Conservation (phyloP, 441 rosid species). For the Mallotus japonicus region DNA sequence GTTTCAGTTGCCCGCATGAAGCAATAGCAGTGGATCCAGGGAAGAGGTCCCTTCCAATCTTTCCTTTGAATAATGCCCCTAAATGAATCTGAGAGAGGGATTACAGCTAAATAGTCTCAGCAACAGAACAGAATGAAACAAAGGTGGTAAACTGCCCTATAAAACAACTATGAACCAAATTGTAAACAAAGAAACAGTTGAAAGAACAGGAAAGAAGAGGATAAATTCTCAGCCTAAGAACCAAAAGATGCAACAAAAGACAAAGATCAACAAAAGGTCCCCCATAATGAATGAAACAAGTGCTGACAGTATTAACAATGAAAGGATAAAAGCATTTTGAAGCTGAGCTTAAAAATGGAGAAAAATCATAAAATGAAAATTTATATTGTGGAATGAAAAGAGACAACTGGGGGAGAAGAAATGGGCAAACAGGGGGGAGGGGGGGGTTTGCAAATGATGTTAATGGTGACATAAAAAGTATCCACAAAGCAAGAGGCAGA, state of each 20-base stretch:
- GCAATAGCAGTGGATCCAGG: conserved; percentile 85
- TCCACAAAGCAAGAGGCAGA: background rate
- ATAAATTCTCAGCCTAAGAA: background rate
- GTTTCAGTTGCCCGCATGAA: conserved; percentile 78
- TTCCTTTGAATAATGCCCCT: conserved; percentile 50
- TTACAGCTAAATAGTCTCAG: background rate
- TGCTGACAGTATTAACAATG: background rate
- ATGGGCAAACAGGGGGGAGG: background rate
- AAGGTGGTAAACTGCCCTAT: background rate
- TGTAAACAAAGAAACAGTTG: background rate
- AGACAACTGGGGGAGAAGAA: background rate
- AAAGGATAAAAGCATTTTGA: background rate
- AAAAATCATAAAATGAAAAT: background rate
- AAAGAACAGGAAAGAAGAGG: background rate
- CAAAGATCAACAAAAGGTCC: background rate
- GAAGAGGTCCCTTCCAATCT: conserved; percentile 72
- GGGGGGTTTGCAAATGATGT: background rate
- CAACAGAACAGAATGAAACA: background rate
- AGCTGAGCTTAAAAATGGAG: background rate
- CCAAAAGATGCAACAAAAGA: background rate
- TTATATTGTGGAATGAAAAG: background rate
- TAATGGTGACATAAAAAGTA: background rate
- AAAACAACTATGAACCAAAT: background rate
- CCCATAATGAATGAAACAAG: background rate
- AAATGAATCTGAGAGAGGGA: conserved; percentile 55